Percentiles rank a stretch among this genome's conserved stretches.
These are phyloP conservation scores for Neurospora sp. DNA, from an alignment of 495 filamentous ascomycete species.

Conservation along the genomic window DNA sequence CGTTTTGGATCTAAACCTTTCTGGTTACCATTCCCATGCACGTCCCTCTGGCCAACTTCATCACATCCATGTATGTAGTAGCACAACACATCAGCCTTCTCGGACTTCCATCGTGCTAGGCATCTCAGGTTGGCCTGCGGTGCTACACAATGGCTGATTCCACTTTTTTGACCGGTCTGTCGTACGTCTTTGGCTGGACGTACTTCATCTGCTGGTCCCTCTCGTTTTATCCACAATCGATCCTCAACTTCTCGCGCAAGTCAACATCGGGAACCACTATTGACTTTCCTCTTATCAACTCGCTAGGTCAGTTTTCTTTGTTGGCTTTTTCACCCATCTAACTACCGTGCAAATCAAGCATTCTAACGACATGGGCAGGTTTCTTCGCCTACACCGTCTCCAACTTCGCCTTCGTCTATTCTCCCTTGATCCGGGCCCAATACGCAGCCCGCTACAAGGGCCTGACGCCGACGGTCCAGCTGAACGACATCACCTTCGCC, in stretches of 20 bases:
- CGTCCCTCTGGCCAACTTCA: not conserved
- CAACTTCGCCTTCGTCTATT: conserved; percentile 64
- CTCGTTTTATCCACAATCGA: conserved; percentile 86
- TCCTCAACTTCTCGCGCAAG: conserved; percentile 61
- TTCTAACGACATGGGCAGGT: conserved; percentile 29
- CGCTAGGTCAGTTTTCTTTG: conserved; percentile 45
- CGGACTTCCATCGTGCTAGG: not conserved
- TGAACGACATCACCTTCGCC: conserved; percentile 86
- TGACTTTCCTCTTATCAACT: conserved; percentile 78
- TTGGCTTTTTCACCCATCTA: not conserved
- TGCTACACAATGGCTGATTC: not conserved
- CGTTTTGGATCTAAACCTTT: not conserved
- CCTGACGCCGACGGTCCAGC: conserved; percentile 68
- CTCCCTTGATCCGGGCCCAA: conserved; percentile 62
- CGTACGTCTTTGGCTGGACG: conserved; percentile 46
- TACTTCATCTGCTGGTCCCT: conserved; percentile 69
- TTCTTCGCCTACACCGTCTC: conserved; percentile 67
- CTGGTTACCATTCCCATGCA: not conserved
- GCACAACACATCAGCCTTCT: not conserved
- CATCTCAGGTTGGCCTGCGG: not conserved
- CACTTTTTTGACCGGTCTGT: conserved; percentile 26
- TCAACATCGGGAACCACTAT: conserved; percentile 76
- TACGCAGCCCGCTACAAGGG: conserved; percentile 73
- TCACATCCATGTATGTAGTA: not conserved
- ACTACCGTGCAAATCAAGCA: not conserved